Evolutionary conservation across 139 green algal species (phyloP), one percentile per base, ranked within the genome.

Genomic region (Coccomyxa sp.): DNA sequence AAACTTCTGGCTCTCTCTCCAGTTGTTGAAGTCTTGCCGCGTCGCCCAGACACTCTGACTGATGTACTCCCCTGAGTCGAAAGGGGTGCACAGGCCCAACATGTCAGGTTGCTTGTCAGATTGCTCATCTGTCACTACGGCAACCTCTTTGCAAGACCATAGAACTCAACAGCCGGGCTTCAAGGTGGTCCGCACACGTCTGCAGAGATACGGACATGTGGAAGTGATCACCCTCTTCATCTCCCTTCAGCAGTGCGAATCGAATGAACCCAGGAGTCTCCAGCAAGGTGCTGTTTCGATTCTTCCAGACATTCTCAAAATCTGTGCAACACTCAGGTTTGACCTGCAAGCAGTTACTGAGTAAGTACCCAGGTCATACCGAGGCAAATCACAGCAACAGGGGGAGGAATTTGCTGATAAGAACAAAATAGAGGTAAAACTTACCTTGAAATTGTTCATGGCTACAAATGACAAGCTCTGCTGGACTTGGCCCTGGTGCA

Each of bases 381-480:
- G 21, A 28, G 63, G 18, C 21, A 25, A 21, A 71, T 11, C 1
- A 28, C 1, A 25, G 63, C 63, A 21, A 11, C 18, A 9, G 21
- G 18, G 7, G 21, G 63, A 71, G 18, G 10, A 71, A 9, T 71
- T 71, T 71, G 21, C 7, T 71, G 63, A 28, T 28, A 25, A 25
- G 74, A 31, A 58, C 23, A 21, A 58, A 17, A 78, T 4, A 23
- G 21, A 45, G 1, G 30, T 23, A 27, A 4, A 28, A 45, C 28
- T 79, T 27, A 79, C 74, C 74, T 79, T 79, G 74, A 79, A 79
- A 10, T 79, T 79, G 30, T 79, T 79, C 74, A 79, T 79, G 21
- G 74, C 74, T 21, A 79, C 74, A 79, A 79, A 79, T 23, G 18
- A 79, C 27, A 79, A 27, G 63, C 63, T 71, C 38, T 51, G 38